phyloP scores from a whole-genome alignment of 495 filamentous ascomycete species.

The Trichoderma erinaceum region DNA sequence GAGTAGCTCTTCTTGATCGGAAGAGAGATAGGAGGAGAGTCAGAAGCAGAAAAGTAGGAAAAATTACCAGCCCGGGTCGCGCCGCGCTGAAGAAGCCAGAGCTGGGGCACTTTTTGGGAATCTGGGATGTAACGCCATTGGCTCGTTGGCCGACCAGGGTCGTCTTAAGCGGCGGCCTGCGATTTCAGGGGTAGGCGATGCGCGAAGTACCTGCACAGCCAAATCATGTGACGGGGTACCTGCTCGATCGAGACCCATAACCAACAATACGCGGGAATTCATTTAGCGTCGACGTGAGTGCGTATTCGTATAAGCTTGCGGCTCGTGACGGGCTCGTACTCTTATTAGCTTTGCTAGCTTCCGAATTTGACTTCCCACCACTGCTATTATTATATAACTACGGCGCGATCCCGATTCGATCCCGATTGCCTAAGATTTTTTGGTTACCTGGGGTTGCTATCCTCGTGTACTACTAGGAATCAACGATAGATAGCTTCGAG shows the following conservation, averaged over 20 bases:
- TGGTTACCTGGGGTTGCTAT: too few relatives aligned
- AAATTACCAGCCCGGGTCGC: neutral
- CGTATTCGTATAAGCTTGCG: too few relatives aligned
- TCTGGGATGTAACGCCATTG: conserved; percentile 12
- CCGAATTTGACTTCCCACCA: too few relatives aligned
- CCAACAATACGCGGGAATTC: neutral
- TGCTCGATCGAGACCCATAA: neutral
- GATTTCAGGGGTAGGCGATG: conserved; percentile 6
- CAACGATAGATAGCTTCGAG: too few relatives aligned
- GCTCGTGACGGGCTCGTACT: too few relatives aligned
- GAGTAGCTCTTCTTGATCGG: neutral
- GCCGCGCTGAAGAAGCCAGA: neutral
- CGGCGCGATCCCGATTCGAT: too few relatives aligned
- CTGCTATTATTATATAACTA: too few relatives aligned
- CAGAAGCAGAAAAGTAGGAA: neutral
- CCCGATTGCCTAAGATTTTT: too few relatives aligned
- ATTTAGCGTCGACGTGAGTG: too few relatives aligned
- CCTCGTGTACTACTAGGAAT: too few relatives aligned
- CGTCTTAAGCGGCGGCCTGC: neutral
- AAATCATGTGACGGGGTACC: neutral
- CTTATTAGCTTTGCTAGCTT: too few relatives aligned
- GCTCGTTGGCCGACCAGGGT: neutral
- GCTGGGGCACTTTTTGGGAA: neutral
- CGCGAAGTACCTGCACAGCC: neutral
- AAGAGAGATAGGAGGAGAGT: neutral